Evolutionary conservation across 2,329 filamentous ascomycete genomes (phyloP).

Genomic region (Fusarium fracticaudum): DNA sequence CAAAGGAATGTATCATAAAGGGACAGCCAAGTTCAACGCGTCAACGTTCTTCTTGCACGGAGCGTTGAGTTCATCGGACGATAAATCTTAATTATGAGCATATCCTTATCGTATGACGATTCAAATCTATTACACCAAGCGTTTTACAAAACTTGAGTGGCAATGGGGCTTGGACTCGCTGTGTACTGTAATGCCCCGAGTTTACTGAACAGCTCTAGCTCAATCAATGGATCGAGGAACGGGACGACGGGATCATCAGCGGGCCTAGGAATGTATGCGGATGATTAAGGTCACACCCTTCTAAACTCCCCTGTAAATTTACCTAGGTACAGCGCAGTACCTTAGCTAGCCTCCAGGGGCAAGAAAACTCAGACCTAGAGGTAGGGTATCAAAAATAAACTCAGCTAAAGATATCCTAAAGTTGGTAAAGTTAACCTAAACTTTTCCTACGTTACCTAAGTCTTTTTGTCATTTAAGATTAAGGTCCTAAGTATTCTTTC

Average conservation of each 20-base stretch:
- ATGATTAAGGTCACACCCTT: constrained; percentile 29
- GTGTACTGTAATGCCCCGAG: constrained; percentile 5
- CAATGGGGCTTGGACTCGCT: not conserved
- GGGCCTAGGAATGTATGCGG: constrained; percentile 26
- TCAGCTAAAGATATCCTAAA: too few relatives aligned
- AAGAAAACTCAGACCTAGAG: too few relatives aligned
- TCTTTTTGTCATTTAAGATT: too few relatives aligned
- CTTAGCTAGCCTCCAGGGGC: too few relatives aligned
- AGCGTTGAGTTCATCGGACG: not conserved
- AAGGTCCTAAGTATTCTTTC: too few relatives aligned
- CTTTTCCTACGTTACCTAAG: too few relatives aligned
- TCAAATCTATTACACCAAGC: not conserved
- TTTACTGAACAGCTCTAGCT: not conserved
- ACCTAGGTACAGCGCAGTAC: not conserved
- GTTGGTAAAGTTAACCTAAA: too few relatives aligned
- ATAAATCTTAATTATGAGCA: not conserved
- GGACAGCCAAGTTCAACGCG: not conserved
- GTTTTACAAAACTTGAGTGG: not conserved
- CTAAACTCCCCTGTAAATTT: constrained; percentile 12
- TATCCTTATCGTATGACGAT: not conserved
- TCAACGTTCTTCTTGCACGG: not conserved
- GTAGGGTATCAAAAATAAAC: too few relatives aligned
- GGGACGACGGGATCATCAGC: constrained; percentile 24
- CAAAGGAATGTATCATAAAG: not conserved
- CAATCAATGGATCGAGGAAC: not conserved